phyloP scores from a whole-genome alignment of 1,284 basidiomycete species.

The Austroboletus niveus region DNA sequence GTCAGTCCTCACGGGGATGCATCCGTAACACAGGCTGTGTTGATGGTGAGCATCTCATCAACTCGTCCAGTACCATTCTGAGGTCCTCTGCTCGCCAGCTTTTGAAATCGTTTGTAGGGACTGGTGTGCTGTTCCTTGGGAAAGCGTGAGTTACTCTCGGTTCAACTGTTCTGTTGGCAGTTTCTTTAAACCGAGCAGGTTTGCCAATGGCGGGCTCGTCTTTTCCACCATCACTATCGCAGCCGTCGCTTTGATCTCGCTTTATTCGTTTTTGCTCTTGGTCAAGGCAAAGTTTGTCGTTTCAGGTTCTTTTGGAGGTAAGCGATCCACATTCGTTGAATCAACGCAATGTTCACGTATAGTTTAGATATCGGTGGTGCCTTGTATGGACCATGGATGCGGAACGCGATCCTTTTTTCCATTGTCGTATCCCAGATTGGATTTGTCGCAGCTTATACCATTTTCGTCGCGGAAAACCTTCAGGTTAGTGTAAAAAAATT shows the following conservation, averaged over 20 bases:
- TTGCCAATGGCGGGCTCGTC: conserved; percentile 93
- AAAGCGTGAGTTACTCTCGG: conserved; percentile 59
- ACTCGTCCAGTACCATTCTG: conserved; percentile 6
- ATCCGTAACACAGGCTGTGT: conserved; percentile 81
- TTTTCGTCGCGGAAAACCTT: conserved; percentile 94
- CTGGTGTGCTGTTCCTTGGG: conserved; percentile 93
- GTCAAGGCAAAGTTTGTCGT: conserved; percentile 88
- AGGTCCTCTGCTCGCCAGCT: conserved; percentile 48
- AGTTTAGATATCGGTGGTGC: conserved; percentile 85
- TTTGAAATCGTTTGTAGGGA: conserved; percentile 95
- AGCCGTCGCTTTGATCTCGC: conserved; percentile 82
- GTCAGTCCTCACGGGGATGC: conserved; percentile 76
- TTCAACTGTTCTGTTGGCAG: not conserved
- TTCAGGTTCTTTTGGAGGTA: conserved; percentile 91
- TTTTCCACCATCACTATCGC: conserved; percentile 85
- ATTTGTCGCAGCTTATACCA: conserved; percentile 89
- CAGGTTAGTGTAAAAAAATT: conserved; percentile 39
- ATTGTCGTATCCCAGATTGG: conserved; percentile 91
- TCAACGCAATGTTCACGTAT: conserved; percentile 3
- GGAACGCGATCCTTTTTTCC: conserved; percentile 83
- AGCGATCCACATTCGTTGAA: conserved; percentile 15
- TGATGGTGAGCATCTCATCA: conserved; percentile 66
- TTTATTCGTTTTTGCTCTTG: conserved; percentile 93
- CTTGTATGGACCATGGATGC: conserved; percentile 93
- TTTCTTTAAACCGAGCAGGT: conserved; percentile 46